Evolutionary conservation across 2,329 filamentous ascomycete species (phyloP), one percentile per base, ranked within the genome.

Genomic region (Botrytis aclada): DNA sequence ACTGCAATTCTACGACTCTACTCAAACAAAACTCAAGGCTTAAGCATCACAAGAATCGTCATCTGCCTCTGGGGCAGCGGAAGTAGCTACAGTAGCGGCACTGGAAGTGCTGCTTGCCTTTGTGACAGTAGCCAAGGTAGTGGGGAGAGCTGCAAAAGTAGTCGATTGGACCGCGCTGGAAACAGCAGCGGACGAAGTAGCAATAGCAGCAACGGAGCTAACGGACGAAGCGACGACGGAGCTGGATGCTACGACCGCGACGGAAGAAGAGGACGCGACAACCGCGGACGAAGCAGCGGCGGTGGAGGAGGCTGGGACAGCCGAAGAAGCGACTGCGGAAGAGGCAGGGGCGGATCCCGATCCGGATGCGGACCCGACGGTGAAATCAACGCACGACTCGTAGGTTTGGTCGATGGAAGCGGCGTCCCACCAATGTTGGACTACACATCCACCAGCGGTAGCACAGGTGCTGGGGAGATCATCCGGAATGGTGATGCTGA

Each of bases 351-450:
- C 25, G 25, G 69, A 64, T 37, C 58, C 34, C 0, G 70, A 71
- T 25, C 32, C 29, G 1, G 70, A 65, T 2, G 34, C 43, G 7
- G 69, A 29, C 6, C 51, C 75, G 39, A 79, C 74, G 12, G 74
- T 75, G 74, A 88, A 88, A 79, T 88, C 87, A 72, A 88, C 81
- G 78, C 86, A 88, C 69, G 83, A 83, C 81, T 88, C 85, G 79
- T 88, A 88, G n/a, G 86, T 88, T 83, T 88, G 87, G 75, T 85
- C 79, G 67, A 86, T 83, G 58, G 77, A 78, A 22, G 81, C 77
- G 14, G 86, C 85, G 75, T 87, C 81, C 86, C 86, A 88, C 80
- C 79, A 87, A 83, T 86, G 86, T 79, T 88, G 87, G 64, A 89
- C 83, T 10, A 87, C 76, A 73, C 78, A 80, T 20, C 70, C 76